Conservation (phyloP, 345 rosid genomes). For the Eucalyptus sp. region DNA sequence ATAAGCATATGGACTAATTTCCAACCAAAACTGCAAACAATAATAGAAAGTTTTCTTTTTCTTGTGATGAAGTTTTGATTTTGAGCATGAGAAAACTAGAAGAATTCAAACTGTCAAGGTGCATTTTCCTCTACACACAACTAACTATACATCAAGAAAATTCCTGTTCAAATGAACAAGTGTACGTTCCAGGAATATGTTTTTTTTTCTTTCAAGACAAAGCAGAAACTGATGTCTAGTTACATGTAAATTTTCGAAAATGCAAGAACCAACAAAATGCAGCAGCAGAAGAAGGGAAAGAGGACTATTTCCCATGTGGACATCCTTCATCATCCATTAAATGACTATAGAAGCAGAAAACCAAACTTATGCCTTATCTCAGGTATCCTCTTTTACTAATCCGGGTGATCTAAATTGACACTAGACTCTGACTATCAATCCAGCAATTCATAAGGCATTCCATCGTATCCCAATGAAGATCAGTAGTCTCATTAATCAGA, state of each 20-base stretch:
- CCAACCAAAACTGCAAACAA: background rate
- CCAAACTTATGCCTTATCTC: background rate
- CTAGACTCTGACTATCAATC: background rate
- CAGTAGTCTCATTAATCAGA: background rate
- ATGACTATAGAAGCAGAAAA: background rate
- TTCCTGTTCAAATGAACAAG: background rate
- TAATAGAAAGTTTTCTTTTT: background rate
- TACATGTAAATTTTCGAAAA: background rate
- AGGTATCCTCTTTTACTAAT: background rate
- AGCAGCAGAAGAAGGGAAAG: background rate
- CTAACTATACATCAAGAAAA: background rate
- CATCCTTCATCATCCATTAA: background rate
- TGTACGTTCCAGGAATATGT: background rate
- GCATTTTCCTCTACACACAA: background rate
- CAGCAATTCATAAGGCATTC: background rate
- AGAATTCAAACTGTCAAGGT: background rate
- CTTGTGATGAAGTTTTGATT: background rate
- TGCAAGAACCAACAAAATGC: background rate
- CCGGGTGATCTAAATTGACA: background rate
- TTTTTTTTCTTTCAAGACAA: background rate
- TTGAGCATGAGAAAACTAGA: background rate
- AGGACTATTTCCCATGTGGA: background rate
- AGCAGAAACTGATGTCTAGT: background rate
- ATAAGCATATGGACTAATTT: background rate
- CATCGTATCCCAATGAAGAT: background rate